These are phyloP conservation scores for Lactifluus subvellereus DNA, from an alignment of 768 basidiomycete genomes.

Conservation along the genomic window DNA sequence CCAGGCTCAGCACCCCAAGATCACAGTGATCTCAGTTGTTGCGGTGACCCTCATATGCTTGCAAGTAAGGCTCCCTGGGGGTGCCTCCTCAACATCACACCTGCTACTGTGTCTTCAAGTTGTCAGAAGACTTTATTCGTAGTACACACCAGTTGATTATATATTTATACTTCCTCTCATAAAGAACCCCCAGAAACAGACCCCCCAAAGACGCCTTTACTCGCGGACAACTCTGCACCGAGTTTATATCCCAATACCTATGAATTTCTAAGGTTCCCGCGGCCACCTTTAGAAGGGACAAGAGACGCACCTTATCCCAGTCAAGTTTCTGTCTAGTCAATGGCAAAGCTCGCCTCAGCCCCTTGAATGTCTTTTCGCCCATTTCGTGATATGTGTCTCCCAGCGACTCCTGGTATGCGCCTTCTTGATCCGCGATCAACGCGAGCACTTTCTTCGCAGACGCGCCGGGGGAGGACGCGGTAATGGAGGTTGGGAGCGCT, in stretches of 20 bases:
- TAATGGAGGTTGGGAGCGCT: constrained; percentile 52
- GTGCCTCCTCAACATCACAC: neutral
- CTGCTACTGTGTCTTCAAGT: neutral
- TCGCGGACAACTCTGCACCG: constrained; percentile 67
- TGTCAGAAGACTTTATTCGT: neutral
- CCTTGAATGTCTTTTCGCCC: constrained; percentile 91
- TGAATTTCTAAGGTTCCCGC: constrained; percentile 7
- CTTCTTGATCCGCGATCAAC: constrained; percentile 74
- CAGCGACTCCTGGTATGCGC: constrained; percentile 70
- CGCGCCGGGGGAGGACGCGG: constrained; percentile 43
- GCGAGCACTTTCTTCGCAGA: constrained; percentile 72
- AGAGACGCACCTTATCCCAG: constrained; percentile 77
- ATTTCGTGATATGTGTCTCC: constrained; percentile 83
- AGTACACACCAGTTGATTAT: constrained; percentile 7
- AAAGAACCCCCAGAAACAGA: constrained; percentile 28
- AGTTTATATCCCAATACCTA: constrained; percentile 62
- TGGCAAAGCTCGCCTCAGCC: constrained; percentile 83
- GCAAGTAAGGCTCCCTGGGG: neutral
- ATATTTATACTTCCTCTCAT: constrained; percentile 4
- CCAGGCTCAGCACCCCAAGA: neutral
- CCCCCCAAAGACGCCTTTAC: constrained; percentile 48
- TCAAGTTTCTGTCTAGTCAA: constrained; percentile 91
- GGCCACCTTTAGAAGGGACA: neutral
- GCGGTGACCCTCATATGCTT: neutral
- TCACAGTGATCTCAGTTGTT: neutral